Percentiles rank a stretch among this genome's conserved stretches.
These are phyloP conservation scores for Penicillium sp. DNA, from an alignment of 2,329 filamentous ascomycete species.

Conservation along the genomic window DNA sequence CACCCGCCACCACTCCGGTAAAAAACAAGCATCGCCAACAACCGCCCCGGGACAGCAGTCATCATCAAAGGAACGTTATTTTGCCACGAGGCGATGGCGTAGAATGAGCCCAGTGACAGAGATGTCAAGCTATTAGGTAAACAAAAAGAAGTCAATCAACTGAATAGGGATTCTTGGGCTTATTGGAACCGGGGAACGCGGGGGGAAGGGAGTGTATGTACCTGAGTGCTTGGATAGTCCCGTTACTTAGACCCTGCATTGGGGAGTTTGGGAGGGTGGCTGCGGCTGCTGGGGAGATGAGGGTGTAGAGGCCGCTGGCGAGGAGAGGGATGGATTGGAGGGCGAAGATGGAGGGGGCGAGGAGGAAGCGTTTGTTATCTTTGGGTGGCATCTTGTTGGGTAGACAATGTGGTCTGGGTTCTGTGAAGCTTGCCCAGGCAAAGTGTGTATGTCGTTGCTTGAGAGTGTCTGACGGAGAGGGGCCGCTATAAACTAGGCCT, in stretches of 20 bases:
- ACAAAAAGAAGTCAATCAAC: background rate
- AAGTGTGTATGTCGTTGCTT: background rate
- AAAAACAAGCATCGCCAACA: constrained; percentile 19
- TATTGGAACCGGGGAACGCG: background rate
- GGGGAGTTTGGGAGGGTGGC: constrained; percentile 15
- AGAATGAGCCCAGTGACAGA: constrained; percentile 18
- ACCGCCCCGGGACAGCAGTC: constrained; percentile 17
- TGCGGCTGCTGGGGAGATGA: constrained; percentile 17
- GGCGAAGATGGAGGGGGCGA: constrained; percentile 17
- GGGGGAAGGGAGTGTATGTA: background rate
- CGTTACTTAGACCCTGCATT: constrained; percentile 13
- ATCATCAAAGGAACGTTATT: constrained; percentile 25
- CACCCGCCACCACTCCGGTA: constrained; percentile 14
- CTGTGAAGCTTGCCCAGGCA: background rate
- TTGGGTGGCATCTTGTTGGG: background rate
- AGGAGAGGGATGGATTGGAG: constrained; percentile 21
- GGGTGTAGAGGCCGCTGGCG: constrained; percentile 16
- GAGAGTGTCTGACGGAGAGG: background rate
- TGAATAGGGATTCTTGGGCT: too few species aligned
- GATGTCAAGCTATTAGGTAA: constrained; percentile 15
- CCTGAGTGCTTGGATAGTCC: constrained; percentile 23
- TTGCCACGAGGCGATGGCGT: constrained; percentile 20
- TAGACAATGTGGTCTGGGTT: too few species aligned
- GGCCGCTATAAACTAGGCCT: background rate
- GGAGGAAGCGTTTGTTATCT: background rate